Evolutionary conservation across 2,329 filamentous ascomycete genomes (phyloP).

Genomic region (Akanthomyces dipterigenus): DNA sequence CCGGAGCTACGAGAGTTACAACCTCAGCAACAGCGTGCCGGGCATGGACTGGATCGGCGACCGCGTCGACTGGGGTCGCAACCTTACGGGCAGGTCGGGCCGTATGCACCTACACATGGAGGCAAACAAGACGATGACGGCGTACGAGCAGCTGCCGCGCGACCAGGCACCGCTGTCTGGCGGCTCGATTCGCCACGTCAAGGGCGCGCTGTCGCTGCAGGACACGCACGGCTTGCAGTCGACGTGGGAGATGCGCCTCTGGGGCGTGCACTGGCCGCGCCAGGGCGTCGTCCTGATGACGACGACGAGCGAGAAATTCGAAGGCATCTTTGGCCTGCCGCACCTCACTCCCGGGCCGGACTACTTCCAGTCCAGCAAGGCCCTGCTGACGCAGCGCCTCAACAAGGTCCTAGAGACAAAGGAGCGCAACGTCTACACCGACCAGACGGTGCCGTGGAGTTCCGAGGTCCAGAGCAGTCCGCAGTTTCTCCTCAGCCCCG

Average conservation of each 20-base stretch:
- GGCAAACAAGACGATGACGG: conserved; percentile 43
- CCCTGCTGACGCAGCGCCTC: conserved; percentile 67
- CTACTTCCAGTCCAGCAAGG: conserved; percentile 52
- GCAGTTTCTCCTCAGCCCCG: conserved; percentile 50
- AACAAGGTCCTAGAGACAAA: conserved; percentile 60
- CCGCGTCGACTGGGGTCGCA: conserved; percentile 63
- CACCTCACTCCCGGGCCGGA: conserved; percentile 62
- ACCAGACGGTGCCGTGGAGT: conserved; percentile 68
- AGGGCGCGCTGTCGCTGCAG: conserved; percentile 63
- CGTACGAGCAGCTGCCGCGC: conserved; percentile 34
- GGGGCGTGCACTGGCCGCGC: conserved; percentile 81
- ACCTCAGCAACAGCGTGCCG: conserved; percentile 59
- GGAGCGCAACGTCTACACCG: conserved; percentile 45
- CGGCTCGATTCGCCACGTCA: conserved; percentile 59
- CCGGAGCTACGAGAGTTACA: conserved; percentile 46
- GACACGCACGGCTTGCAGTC: conserved; percentile 60
- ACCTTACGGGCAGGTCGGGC: conserved; percentile 68
- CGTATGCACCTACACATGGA: conserved; percentile 61
- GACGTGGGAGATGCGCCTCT: conserved; percentile 71
- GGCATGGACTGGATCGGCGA: conserved; percentile 57
- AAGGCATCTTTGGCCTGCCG: conserved; percentile 83
- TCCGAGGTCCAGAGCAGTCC: conserved; percentile 56
- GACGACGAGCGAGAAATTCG: conserved; percentile 89
- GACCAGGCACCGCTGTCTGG: conserved; percentile 31
- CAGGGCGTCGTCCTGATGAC: conserved; percentile 74